Percentiles rank a stretch among this genome's conserved stretches.
phyloP scores from a whole-genome alignment of 768 basidiomycete genomes.

The Pholiota conissans region DNA sequence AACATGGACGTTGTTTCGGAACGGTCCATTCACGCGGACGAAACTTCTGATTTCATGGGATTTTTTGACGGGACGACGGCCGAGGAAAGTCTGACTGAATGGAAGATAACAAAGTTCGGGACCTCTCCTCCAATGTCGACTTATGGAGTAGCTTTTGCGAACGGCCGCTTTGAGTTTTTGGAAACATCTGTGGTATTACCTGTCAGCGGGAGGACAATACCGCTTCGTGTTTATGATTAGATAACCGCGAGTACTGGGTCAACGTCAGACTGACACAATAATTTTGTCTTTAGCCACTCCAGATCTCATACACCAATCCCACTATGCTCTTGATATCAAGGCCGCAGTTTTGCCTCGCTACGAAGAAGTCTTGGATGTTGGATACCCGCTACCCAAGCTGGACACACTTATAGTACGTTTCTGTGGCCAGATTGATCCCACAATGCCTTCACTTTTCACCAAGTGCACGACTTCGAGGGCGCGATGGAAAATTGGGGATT shows the following conservation, averaged over 20 bases:
- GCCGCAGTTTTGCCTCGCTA: constrained; percentile 79
- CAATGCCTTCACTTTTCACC: not conserved
- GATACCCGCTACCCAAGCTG: constrained; percentile 90
- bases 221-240: constrained; percentile 81
- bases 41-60: constrained; percentile 30
- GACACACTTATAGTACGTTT: constrained; percentile 80
- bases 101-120: constrained; percentile 84
- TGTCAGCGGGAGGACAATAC: constrained; percentile 74
- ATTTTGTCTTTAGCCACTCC: constrained; percentile 56
- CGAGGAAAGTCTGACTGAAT: constrained; percentile 35
- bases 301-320: constrained; percentile 79
- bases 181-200: constrained; percentile 79
- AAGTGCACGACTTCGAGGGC: constrained; percentile 4
- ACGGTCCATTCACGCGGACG: constrained; percentile 37
- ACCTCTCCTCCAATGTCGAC: constrained; percentile 86
- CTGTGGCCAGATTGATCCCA: not conserved
- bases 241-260: too few species aligned
- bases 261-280: too few species aligned
- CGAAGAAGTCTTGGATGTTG: constrained; percentile 89
- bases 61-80: constrained; percentile 38
- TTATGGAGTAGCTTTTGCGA: constrained; percentile 87
- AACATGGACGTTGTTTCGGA: constrained; percentile 87
- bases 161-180: constrained; percentile 73
- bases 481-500: constrained; percentile 94
- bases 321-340: constrained; percentile 88